Percentiles rank a stretch among this genome's conserved stretches.
These are phyloP conservation scores for Irpex sp. DNA, from an alignment of 1,284 basidiomycete genomes.

Conservation along the genomic window DNA sequence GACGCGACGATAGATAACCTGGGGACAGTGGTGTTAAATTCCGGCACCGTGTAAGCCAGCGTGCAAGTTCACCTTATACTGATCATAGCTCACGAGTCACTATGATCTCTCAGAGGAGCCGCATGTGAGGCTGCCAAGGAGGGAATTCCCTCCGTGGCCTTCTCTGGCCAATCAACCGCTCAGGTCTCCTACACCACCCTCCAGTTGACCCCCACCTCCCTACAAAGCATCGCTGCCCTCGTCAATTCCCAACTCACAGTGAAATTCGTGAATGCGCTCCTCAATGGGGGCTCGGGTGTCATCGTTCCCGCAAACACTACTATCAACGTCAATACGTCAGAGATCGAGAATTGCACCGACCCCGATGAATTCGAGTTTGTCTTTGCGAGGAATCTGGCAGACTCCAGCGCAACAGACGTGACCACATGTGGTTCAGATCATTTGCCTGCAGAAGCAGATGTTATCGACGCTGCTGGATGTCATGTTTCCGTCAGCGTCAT, in stretches of 20 bases:
- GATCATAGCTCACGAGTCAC: background rate
- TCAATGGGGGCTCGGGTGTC: constrained; percentile 27
- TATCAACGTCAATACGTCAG: constrained; percentile 51
- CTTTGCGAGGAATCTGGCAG: constrained; percentile 37
- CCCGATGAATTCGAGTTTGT: constrained; percentile 41
- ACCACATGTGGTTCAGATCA: constrained; percentile 38
- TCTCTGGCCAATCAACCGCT: constrained; percentile 40
- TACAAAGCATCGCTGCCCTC: constrained; percentile 34
- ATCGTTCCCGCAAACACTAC: constrained; percentile 40
- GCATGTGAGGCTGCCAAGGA: constrained; percentile 42
- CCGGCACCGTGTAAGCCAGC: constrained; percentile 41
- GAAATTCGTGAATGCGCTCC: constrained; percentile 36
- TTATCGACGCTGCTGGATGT: constrained; percentile 35
- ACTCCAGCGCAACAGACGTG: constrained; percentile 35
- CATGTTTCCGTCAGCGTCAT: constrained; percentile 46
- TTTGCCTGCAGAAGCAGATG: constrained; percentile 39
- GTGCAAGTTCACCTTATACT: background rate
- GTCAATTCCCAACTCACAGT: constrained; percentile 42
- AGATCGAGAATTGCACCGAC: constrained; percentile 35
- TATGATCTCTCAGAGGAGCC: constrained; percentile 36
- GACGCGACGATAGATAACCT: constrained; percentile 33
- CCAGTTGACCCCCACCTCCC: constrained; percentile 26
- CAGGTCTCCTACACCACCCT: constrained; percentile 47
- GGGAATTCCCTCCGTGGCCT: constrained; percentile 47
- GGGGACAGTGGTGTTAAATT: constrained; percentile 28